Percentiles rank a stretch among this genome's conserved stretches.
Evolutionary conservation across 2,329 filamentous ascomycete species (phyloP).

Genomic region (Neofusicoccum umdonicola): DNA sequence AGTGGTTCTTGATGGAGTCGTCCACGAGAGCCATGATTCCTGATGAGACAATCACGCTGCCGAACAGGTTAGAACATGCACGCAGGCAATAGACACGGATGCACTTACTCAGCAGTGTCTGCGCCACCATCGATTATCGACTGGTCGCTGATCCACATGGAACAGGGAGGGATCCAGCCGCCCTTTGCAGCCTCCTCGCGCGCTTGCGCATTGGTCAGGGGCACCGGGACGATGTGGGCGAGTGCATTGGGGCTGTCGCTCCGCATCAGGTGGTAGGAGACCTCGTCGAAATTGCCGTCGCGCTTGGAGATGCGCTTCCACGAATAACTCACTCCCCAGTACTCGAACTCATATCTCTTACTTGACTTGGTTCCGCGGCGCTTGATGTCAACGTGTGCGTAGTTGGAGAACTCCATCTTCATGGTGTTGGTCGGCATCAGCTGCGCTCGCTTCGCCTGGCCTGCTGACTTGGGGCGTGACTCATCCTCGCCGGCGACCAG

Average conservation of each 20-base stretch:
- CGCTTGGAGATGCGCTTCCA: slow-evolving; percentile 76
- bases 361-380: slow-evolving; percentile 63
- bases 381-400: slow-evolving; percentile 83
- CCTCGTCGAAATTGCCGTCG: slow-evolving; percentile 60
- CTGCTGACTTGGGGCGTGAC: slow-evolving; percentile 32
- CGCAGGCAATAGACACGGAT: slow-evolving; percentile 11
- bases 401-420: slow-evolving; percentile 95
- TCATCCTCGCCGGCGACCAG: slow-evolving; percentile 31
- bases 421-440: slow-evolving; percentile 69
- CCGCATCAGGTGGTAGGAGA: slow-evolving; percentile 78
- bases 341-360: slow-evolving; percentile 87
- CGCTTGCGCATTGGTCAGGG: slow-evolving; percentile 67
- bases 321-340: slow-evolving; percentile 82
- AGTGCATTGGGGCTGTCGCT: slow-evolving; percentile 62
- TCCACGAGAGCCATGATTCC: slow-evolving; percentile 86
- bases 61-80: not conserved
- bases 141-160: slow-evolving; percentile 83
- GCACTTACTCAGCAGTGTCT: slow-evolving; percentile 82
- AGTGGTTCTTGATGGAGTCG: slow-evolving; percentile 81
- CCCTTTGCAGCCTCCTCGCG: slow-evolving; percentile 72
- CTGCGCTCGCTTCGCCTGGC: slow-evolving; percentile 35
- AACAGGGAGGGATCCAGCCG: slow-evolving; percentile 86
- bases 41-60: slow-evolving; percentile 82
- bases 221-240: slow-evolving; percentile 82
- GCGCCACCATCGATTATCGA: slow-evolving; percentile 66